phyloP scores from a whole-genome alignment of 169 alveolate species.

The Eimeria necatrix region DNA sequence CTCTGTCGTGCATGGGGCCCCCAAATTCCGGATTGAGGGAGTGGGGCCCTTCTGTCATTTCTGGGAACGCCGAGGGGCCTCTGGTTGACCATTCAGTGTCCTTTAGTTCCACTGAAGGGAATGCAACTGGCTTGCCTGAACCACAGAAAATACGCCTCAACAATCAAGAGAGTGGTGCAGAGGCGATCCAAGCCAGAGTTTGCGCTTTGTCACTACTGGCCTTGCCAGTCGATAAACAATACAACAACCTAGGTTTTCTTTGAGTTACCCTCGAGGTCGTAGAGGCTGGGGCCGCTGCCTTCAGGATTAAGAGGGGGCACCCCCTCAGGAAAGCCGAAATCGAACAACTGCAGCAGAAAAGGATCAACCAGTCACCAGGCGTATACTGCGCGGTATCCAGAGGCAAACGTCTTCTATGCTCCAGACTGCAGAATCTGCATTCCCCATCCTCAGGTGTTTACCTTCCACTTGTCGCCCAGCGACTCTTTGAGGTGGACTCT shows the following conservation, averaged over 20 bases:
- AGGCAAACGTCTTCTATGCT: not conserved
- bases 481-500: constrained; percentile 23
- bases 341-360: constrained; percentile 35
- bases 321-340: constrained; percentile 39
- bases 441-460: not conserved
- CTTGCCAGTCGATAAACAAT: not conserved
- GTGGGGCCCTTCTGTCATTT: constrained; percentile 16
- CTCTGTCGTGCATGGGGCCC: constrained; percentile 59
- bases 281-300: constrained; percentile 50
- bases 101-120: constrained; percentile 36
- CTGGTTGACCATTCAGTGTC: constrained; percentile 36
- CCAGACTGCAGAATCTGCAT: not conserved
- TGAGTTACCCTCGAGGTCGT: constrained; percentile 33
- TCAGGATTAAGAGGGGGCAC: constrained; percentile 40
- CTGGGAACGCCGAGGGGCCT: constrained; percentile 35
- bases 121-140: constrained; percentile 39
- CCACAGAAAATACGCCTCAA: not conserved
- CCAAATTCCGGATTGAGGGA: constrained; percentile 35
- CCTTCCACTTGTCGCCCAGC: constrained; percentile 60
- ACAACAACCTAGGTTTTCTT: not conserved
- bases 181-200: no score
- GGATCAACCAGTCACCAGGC: not conserved
- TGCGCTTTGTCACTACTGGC: not conserved
- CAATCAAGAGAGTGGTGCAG: not conserved
- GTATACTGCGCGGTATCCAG: not conserved